Conservation (phyloP, 192 early-diverging fungal genomes). For the Coemansia sp. region DNA sequence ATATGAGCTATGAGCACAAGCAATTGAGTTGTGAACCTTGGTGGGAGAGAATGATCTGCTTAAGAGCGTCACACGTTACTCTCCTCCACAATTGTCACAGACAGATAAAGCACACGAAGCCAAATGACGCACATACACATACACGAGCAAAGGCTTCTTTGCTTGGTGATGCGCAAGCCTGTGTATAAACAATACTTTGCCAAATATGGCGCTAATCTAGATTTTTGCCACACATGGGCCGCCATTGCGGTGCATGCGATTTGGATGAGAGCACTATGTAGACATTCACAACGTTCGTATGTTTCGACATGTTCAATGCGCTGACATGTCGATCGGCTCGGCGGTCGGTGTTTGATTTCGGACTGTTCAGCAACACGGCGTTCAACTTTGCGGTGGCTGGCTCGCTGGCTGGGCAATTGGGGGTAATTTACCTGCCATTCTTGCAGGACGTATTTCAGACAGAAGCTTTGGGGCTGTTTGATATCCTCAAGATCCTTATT, state of each 20-base stretch:
- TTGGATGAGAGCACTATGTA: constrained; percentile 25
- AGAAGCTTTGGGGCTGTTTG: constrained; percentile 71
- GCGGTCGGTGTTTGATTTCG: constrained; percentile 77
- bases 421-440: constrained; percentile 86
- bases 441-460: constrained; percentile 95
- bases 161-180: neutral
- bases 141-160: neutral
- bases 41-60: neutral
- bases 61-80: neutral
- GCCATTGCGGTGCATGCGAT: neutral
- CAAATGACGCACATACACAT: neutral
- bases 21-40: neutral
- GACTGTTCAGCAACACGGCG: constrained; percentile 84
- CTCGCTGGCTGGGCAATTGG: constrained; percentile 80
- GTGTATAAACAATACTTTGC: neutral
- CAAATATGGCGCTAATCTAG: neutral
- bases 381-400: constrained; percentile 82
- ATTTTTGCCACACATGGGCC: neutral
- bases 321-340: constrained; percentile 84
- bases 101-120: neutral
- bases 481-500: constrained; percentile 66
- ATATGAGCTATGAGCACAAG: neutral
- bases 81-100: neutral
- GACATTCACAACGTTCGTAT: constrained; percentile 96
- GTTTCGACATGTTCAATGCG: constrained; percentile 96